Conservation (phyloP, 202 grass and related monocot genomes). For the Elaeis oleifera region DNA sequence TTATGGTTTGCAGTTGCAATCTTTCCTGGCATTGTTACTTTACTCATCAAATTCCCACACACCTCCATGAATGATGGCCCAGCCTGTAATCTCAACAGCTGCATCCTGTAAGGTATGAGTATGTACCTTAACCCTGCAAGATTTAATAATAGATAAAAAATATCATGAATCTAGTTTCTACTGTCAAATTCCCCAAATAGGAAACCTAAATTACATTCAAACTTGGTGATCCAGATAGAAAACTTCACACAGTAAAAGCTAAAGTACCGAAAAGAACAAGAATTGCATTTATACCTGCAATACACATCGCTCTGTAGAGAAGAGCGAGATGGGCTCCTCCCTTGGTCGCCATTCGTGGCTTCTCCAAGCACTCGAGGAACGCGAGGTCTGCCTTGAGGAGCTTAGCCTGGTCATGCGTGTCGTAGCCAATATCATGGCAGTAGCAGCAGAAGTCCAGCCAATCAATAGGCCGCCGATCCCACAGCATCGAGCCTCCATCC, state of each 20-base stretch:
- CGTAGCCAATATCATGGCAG: slow-evolving; percentile 98
- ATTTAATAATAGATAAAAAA: too few relatives aligned
- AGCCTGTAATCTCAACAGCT: slow-evolving; percentile 64
- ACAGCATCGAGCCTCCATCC: slow-evolving; percentile 73
- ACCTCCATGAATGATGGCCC: slow-evolving; percentile 41
- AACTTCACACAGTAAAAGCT: not conserved
- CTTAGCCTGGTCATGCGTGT: slow-evolving; percentile 82
- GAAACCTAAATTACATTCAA: too few relatives aligned
- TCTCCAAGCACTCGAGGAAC: slow-evolving; percentile 81
- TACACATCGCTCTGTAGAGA: slow-evolving; percentile 81
- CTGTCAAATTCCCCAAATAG: too few relatives aligned
- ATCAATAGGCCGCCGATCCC: slow-evolving; percentile 78
- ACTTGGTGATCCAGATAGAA: too few relatives aligned
- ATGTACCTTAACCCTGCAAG: slow-evolving; percentile 71
- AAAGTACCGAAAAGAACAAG: not conserved
- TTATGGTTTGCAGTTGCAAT: slow-evolving; percentile 36
- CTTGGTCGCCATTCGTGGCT: slow-evolving; percentile 50
- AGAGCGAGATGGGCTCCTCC: slow-evolving; percentile 48
- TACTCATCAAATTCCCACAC: slow-evolving; percentile 54
- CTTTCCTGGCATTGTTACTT: slow-evolving; percentile 42
- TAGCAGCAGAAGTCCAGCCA: slow-evolving; percentile 98
- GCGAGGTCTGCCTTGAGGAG: slow-evolving; percentile 83
- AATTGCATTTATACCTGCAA: slow-evolving; percentile 36
- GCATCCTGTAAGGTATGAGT: slow-evolving; percentile 80
- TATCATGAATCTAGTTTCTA: too few relatives aligned